Conservation (phyloP, 2,329 filamentous ascomycete genomes). For the Calonectria hawksworthii region DNA sequence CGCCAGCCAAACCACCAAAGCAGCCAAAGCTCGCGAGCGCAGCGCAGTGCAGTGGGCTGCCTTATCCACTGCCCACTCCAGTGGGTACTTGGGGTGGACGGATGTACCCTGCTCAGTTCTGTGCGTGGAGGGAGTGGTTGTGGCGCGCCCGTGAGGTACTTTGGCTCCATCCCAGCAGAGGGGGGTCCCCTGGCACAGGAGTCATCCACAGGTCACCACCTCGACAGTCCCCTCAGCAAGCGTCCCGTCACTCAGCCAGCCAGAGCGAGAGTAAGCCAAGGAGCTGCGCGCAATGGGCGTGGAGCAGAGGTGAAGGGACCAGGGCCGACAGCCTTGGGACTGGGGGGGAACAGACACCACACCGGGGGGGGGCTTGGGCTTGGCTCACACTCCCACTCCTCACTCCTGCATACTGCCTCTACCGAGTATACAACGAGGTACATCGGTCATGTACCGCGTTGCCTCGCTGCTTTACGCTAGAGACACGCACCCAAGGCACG, state of each 20-base stretch:
- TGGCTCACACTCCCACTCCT: constrained; percentile 30
- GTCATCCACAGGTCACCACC: constrained; percentile 22
- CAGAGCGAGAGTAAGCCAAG: constrained; percentile 21
- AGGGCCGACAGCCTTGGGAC: constrained; percentile 21
- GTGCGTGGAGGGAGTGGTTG: constrained; percentile 23
- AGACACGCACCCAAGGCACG: constrained; percentile 36
- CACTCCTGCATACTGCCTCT: constrained; percentile 27
- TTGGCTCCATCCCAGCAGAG: constrained; percentile 22
- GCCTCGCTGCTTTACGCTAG: constrained; percentile 36
- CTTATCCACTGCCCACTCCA: constrained; percentile 11
- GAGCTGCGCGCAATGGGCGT: constrained; percentile 24
- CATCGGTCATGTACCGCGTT: constrained; percentile 36
- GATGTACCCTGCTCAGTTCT: constrained; percentile 23
- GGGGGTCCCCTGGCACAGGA: constrained; percentile 5
- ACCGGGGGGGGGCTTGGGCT: constrained; percentile 9
- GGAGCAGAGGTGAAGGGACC: constrained; percentile 17
- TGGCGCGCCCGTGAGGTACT: constrained; percentile 25
- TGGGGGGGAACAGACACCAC: constrained; percentile 18
- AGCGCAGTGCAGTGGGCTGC: constrained; percentile 14
- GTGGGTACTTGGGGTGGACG: constrained; percentile 18
- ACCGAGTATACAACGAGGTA: constrained; percentile 14
- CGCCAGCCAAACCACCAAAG: constrained; percentile 21
- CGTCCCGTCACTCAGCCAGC: constrained; percentile 16
- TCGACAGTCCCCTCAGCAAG: constrained; percentile 11
- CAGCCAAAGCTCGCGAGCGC: constrained; percentile 5